Conservation (phyloP, 2,329 filamentous ascomycete genomes). For the Verticillium albo-atrum region DNA sequence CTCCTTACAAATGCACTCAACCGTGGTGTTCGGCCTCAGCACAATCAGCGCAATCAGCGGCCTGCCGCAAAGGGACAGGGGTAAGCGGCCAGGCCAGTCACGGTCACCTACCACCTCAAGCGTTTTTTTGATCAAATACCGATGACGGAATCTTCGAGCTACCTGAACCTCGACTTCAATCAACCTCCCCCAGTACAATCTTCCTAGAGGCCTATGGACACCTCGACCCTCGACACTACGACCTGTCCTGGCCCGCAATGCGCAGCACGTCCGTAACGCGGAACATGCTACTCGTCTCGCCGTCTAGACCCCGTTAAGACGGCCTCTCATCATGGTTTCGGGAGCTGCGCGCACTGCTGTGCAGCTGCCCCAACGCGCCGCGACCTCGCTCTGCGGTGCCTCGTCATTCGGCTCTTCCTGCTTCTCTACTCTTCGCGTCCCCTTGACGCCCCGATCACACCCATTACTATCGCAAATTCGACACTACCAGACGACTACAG, state of each 20-base stretch:
- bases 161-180: neutral
- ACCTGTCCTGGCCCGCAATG: conserved; percentile 1
- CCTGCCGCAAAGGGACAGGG: neutral
- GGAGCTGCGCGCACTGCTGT: conserved; percentile 41
- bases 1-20: neutral
- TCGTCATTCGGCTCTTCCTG: neutral
- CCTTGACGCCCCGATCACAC: conserved; percentile 5
- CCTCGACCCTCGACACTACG: neutral
- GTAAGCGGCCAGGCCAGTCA: neutral
- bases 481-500: neutral
- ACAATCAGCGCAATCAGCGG: neutral
- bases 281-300: neutral
- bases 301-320: conserved; percentile 6
- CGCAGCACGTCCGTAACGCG: neutral
- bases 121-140: neutral
- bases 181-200: neutral
- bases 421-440: conserved; percentile 11
- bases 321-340: conserved; percentile 39
- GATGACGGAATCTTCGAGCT: neutral
- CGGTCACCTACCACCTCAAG: no score
- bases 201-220: neutral
- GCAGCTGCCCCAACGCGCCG: conserved; percentile 42
- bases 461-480: conserved; percentile 5
- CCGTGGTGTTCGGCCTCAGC: neutral
- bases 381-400: conserved; percentile 16